Percentiles rank a stretch among this genome's conserved stretches.
phyloP scores from a whole-genome alignment of 2,329 filamentous ascomycete species.

The Arthrobotrys entomopaga region DNA sequence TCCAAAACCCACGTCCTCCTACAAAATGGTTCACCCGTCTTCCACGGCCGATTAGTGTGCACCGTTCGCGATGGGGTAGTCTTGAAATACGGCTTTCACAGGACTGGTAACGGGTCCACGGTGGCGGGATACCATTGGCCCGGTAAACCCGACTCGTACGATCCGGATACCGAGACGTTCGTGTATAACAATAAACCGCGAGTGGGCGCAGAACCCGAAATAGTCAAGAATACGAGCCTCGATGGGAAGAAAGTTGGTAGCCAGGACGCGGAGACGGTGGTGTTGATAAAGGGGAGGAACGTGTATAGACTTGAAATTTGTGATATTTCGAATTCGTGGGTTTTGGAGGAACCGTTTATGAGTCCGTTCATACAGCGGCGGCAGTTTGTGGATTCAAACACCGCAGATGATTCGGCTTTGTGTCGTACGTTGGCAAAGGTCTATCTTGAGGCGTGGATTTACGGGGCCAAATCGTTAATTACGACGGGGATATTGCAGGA shows the following conservation, averaged over 20 bases:
- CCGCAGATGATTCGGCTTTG: too few relatives aligned
- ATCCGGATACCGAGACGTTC: background rate
- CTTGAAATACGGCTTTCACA: too few relatives aligned
- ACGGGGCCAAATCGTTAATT: conserved; percentile 1
- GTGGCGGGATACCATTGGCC: background rate
- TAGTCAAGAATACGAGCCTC: too few relatives aligned
- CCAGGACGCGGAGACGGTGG: background rate
- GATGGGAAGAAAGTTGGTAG: too few relatives aligned
- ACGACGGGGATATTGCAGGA: background rate
- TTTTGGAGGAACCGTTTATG: conserved; percentile 1
- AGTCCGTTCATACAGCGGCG: background rate
- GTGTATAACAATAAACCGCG: background rate
- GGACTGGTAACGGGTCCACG: too few relatives aligned
- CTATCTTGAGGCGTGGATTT: conserved; percentile 9
- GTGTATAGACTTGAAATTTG: background rate
- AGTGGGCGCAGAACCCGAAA: background rate
- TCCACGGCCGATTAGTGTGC: too few relatives aligned
- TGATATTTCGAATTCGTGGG: background rate
- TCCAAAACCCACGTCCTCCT: too few relatives aligned
- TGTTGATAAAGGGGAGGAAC: background rate
- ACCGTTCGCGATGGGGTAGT: too few relatives aligned
- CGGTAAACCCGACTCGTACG: background rate
- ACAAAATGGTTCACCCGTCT: too few relatives aligned
- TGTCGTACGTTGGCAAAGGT: background rate
- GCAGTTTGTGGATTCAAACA: background rate